Conservation (phyloP, 192 early-diverging fungal species). For the Gaertneriomyces sp. region DNA sequence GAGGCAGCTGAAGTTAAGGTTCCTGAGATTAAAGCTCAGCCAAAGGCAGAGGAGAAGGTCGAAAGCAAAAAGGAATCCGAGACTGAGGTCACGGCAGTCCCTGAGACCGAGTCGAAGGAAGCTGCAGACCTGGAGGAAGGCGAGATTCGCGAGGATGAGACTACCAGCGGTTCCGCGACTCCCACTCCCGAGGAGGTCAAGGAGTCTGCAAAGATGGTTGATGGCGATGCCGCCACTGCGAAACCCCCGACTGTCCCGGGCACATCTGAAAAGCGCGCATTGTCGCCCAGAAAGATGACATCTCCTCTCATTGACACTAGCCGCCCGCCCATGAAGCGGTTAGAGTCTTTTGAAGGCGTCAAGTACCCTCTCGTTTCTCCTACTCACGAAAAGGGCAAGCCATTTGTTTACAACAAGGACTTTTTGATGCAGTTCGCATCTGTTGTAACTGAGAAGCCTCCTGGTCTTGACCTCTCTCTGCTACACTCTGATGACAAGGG, state of each 20-base stretch:
- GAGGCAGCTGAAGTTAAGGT: not conserved
- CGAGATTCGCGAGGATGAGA: conserved; percentile 14
- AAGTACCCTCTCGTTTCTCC: conserved; percentile 52
- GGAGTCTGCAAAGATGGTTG: conserved; percentile 1
- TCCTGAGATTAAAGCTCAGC: not conserved
- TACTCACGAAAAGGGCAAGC: conserved; percentile 48
- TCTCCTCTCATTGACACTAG: conserved; percentile 43
- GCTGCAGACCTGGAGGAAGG: conserved; percentile 13
- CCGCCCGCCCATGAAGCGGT: conserved; percentile 4
- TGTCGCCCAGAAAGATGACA: conserved; percentile 45
- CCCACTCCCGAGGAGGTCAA: conserved; percentile 14
- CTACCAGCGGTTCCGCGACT: conserved; percentile 13
- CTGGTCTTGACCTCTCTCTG: conserved; percentile 38
- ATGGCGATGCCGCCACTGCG: conserved; percentile 13
- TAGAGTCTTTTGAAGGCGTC: conserved; percentile 38
- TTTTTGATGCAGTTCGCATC: conserved; percentile 78
- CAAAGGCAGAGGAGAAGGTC: conserved; percentile 2
- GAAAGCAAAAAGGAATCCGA: not conserved
- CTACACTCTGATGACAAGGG: conserved; percentile 43
- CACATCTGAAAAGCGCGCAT: conserved; percentile 30
- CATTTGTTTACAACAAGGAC: conserved; percentile 64
- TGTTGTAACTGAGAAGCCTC: conserved; percentile 60
- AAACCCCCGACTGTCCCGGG: not conserved
- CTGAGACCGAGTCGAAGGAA: conserved; percentile 24
- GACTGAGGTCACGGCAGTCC: not conserved